phyloP scores from a whole-genome alignment of 2,329 filamentous ascomycete genomes.

The Pseudogymnoascus destructans region DNA sequence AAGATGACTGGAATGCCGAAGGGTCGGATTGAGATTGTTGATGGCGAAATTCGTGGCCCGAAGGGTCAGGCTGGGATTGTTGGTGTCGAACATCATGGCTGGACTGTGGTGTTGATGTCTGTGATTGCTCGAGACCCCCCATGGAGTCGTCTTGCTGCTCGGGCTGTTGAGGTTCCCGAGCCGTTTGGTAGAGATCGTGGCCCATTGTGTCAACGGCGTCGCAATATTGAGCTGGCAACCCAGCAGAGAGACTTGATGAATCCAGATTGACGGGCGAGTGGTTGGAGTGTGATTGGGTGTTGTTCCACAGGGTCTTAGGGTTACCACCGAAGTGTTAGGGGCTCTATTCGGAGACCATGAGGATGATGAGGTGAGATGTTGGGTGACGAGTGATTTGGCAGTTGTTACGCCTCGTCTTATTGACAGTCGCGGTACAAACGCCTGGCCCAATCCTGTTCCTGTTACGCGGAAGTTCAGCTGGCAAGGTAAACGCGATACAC shows the following conservation, averaged over 20 bases:
- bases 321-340: constrained; percentile 5
- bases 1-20: constrained; percentile 23
- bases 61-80: constrained; percentile 22
- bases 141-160: constrained; percentile 23
- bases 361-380: neutral
- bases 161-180: constrained; percentile 24
- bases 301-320: constrained; percentile 4
- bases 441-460: constrained; percentile 6
- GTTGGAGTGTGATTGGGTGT: constrained; percentile 1
- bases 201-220: constrained; percentile 35
- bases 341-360: constrained; percentile 7
- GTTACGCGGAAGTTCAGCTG: constrained; percentile 8
- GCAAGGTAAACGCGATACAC: constrained; percentile 9
- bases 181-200: constrained; percentile 33
- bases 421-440: constrained; percentile 8
- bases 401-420: neutral
- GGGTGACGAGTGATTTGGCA: constrained; percentile 1
- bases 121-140: constrained; percentile 22
- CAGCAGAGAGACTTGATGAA: constrained; percentile 36
- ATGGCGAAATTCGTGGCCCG: neutral
- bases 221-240: constrained; percentile 40
- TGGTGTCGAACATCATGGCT: constrained; percentile 19
- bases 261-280: constrained; percentile 34
- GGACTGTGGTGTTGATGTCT: constrained; percentile 22
- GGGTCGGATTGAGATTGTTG: constrained; percentile 4